phyloP scores from a whole-genome alignment of 2,329 filamentous ascomycete species.

The Penicillium aurantiogriseum region DNA sequence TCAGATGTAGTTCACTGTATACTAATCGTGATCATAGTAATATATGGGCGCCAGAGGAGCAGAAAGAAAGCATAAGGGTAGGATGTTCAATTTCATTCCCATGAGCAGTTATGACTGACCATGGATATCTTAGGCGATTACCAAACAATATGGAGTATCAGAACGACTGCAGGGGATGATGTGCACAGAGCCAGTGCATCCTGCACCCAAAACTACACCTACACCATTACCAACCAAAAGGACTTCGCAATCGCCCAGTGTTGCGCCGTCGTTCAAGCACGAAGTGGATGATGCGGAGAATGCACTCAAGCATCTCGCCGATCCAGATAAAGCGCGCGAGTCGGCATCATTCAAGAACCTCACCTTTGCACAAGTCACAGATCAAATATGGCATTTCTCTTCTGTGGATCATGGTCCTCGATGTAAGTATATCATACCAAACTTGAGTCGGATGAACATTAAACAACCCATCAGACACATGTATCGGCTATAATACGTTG shows the following conservation, averaged over 20 bases:
- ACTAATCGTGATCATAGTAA: constrained; percentile 50
- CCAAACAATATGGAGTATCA: constrained; percentile 66
- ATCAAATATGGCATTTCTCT: constrained; percentile 73
- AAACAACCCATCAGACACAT: constrained; percentile 54
- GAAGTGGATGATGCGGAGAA: constrained; percentile 34
- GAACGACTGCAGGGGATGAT: constrained; percentile 64
- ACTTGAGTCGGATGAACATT: constrained; percentile 9
- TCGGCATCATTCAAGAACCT: constrained; percentile 34
- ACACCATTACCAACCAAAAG: constrained; percentile 13
- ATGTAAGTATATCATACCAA: constrained; percentile 47
- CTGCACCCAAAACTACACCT: constrained; percentile 20
- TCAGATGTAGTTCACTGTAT: neutral
- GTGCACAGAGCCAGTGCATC: constrained; percentile 53
- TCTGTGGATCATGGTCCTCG: constrained; percentile 67
- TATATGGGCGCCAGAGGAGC: constrained; percentile 65
- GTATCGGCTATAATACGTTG: constrained; percentile 66
- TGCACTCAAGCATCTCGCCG: constrained; percentile 26
- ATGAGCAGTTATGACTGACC: constrained; percentile 7
- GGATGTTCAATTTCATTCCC: neutral
- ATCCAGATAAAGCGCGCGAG: constrained; percentile 22
- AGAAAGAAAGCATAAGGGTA: constrained; percentile 55
- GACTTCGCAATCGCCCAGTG: constrained; percentile 6
- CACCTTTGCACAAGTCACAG: constrained; percentile 60
- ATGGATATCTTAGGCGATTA: constrained; percentile 45
- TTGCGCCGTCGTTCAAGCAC: constrained; percentile 10